Base-by-base conservation (phyloP, 257 asterid genomes). In the Solanum medicagineum region DNA sequence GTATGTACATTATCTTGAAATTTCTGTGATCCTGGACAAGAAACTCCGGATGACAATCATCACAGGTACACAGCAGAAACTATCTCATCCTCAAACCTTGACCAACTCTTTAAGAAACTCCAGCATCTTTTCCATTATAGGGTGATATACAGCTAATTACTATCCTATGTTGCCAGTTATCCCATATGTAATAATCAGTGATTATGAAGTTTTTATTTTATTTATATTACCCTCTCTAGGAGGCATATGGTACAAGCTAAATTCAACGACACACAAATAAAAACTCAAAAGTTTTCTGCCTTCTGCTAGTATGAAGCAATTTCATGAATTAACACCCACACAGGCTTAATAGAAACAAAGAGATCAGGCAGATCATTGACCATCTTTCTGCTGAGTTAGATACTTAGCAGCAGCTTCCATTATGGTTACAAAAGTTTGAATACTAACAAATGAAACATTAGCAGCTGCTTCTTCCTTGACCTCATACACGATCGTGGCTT, bases 401-500 rank as follows among this genome's bases (percentile, higher is more conserved):
- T 90, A 53, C 56, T 88, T 79, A 4, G 94, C 91, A 5, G 83
- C 94, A 56, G 60, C 54, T 16, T 91, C 81, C 95, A 91, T 91
- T 6, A 93, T 42, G 14, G 71, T 40, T 11, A 79, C 56, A 2
- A 93, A 87, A 0, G 92, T 89, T 45, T 93, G 87, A 56, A 91
- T 89, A 54, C 92, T 85, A 53, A 89, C 91, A 17, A 89, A n/a
- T 0, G 92, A 85, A 19, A 90, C 90, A 84, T 88, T 87, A 9
- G 88, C 90, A 19, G 94, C 87, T 14, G 89, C 88, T 12, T 90
- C 95, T 65, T 91, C 95, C 84, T 88, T 87, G 53, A 90, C 69
- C 83, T 91, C 88, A 17, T 92, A 95, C 87, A 93, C 97, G 13
- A 95, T 89, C 1, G 93, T 90, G 4, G 89, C 4, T 83, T 84